A percentile compares a stretch with the other conserved stretches of the same genome.
Evolutionary conservation across 495 filamentous ascomycete genomes (phyloP).

Genomic region (Xylaria intraflava): DNA sequence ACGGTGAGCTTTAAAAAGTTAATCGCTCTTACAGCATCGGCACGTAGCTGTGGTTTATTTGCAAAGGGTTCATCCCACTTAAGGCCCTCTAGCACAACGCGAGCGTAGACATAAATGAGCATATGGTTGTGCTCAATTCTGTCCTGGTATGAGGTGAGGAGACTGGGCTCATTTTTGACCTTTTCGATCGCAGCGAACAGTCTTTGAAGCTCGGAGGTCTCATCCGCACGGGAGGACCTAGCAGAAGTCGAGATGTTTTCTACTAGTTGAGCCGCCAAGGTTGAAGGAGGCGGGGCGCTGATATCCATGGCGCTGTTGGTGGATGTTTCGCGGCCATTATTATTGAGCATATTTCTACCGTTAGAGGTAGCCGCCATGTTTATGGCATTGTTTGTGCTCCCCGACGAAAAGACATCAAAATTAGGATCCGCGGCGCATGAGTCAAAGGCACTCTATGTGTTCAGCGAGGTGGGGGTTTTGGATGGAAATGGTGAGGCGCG

Average conservation of each 20-base stretch:
- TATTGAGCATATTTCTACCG: slow-evolving; percentile 18
- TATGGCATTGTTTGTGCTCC: background rate
- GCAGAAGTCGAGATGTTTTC: slow-evolving; percentile 43
- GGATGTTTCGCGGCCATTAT: slow-evolving; percentile 16
- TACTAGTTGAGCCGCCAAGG: slow-evolving; percentile 60
- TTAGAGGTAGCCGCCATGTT: slow-evolving; percentile 33
- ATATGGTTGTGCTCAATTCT: slow-evolving; percentile 69
- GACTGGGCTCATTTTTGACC: slow-evolving; percentile 34
- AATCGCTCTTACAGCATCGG: slow-evolving; percentile 64
- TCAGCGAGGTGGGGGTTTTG: background rate
- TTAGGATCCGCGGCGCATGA: background rate
- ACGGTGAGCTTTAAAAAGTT: slow-evolving; percentile 59
- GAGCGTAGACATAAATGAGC: slow-evolving; percentile 74
- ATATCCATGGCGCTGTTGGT: slow-evolving; percentile 14
- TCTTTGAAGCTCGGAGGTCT: slow-evolving; percentile 36
- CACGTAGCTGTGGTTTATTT: slow-evolving; percentile 42
- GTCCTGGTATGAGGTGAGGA: slow-evolving; percentile 49
- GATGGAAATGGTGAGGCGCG: slow-evolving; percentile 3
- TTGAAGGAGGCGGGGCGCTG: slow-evolving; percentile 53
- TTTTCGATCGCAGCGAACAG: slow-evolving; percentile 35
- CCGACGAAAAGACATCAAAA: background rate
- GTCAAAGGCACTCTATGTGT: background rate
- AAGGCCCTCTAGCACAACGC: slow-evolving; percentile 67
- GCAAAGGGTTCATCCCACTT: slow-evolving; percentile 56
- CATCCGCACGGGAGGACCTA: slow-evolving; percentile 35